A percentile compares a stretch with the other conserved stretches of the same genome.
phyloP scores from a whole-genome alignment of 2,329 filamentous ascomycete species.

The Huntiella abstrusa region DNA sequence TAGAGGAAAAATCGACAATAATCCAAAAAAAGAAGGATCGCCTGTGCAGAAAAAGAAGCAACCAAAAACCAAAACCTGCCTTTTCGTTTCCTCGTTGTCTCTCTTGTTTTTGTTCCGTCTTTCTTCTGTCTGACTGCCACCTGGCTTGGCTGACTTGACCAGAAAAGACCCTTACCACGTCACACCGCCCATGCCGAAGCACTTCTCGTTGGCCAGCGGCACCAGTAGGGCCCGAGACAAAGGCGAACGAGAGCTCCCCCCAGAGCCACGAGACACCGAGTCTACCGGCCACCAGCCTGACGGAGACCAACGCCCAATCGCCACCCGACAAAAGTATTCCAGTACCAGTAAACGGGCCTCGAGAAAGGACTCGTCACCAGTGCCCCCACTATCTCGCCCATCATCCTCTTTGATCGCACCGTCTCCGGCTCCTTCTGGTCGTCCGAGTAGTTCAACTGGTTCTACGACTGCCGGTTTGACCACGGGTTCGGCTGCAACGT shows the following conservation, averaged over 20 bases:
- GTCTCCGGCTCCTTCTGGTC: not conserved
- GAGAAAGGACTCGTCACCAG: not conserved
- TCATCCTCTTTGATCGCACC: not conserved
- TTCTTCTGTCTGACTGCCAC: too few species aligned
- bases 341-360: not conserved
- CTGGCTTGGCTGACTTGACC: too few species aligned
- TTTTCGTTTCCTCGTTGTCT: too few species aligned
- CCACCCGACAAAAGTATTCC: slow-evolving; percentile 1
- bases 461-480: too few species aligned
- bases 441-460: not conserved
- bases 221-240: not conserved
- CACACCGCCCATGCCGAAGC: too few species aligned
- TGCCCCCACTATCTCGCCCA: not conserved
- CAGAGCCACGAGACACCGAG: slow-evolving; percentile 2
- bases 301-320: not conserved
- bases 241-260: not conserved
- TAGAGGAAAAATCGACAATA: too few species aligned
- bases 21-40: too few species aligned
- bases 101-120: too few species aligned
- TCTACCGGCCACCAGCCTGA: not conserved
- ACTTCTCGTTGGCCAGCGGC: not conserved
- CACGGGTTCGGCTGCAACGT: too few species aligned
- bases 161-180: too few species aligned
- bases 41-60: too few species aligned
- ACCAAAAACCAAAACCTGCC: too few species aligned